A percentile compares a stretch with the other conserved stretches of the same genome.
Evolutionary conservation across 2,329 filamentous ascomycete species (phyloP).

Genomic region (Penicillium sp.): DNA sequence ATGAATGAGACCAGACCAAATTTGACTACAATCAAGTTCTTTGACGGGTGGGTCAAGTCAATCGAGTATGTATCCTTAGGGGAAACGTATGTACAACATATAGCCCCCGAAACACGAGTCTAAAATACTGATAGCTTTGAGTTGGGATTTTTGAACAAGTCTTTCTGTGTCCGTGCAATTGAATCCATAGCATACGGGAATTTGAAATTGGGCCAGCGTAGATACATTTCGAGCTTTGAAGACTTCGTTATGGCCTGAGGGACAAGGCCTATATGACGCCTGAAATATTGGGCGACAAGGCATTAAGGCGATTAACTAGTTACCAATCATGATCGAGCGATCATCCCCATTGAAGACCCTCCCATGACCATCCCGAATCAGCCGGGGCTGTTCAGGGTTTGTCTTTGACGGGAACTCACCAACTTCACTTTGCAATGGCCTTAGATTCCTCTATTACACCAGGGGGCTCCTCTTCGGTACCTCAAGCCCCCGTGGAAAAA

Average conservation of each 20-base stretch:
- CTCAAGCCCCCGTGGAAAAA: constrained; percentile 24
- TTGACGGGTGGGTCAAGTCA: no score
- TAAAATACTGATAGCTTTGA: no score
- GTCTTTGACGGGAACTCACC: neutral
- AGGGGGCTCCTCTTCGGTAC: constrained; percentile 2
- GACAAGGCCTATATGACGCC: neutral
- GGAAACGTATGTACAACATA: no score
- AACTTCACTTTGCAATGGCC: constrained; percentile 13
- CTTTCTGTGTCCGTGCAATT: no score
- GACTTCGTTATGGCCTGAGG: neutral
- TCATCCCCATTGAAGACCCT: neutral
- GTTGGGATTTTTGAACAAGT: no score
- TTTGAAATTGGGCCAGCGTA: neutral
- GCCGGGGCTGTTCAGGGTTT: constrained; percentile 14
- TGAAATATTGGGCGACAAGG: neutral
- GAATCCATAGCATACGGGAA: no score
- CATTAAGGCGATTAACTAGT: constrained; percentile 6
- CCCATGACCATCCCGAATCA: constrained; percentile 12
- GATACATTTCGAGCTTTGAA: neutral
- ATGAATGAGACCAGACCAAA: no score
- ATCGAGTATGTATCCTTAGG: no score
- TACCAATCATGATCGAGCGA: constrained; percentile 12
- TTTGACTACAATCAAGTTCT: no score
- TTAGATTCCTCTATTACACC: constrained; percentile 9
- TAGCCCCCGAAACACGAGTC: no score